Conservation (phyloP, 2,329 filamentous ascomycete genomes). For the Aureobasidium vineae region DNA sequence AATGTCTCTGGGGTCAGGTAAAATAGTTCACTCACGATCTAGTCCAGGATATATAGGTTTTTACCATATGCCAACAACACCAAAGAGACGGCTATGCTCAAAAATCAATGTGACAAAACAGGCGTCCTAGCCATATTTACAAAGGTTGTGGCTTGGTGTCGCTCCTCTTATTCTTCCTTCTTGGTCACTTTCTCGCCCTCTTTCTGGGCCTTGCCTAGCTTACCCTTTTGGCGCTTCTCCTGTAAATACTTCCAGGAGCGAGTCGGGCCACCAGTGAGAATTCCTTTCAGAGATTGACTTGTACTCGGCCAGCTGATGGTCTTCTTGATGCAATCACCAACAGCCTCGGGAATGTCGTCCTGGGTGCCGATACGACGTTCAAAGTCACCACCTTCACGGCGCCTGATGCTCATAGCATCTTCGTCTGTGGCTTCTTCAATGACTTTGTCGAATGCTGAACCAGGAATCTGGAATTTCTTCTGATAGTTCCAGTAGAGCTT, state of each 20-base stretch:
- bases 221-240: slow-evolving; percentile 65
- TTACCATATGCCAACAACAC: not conserved
- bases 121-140: not conserved
- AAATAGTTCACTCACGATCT: not conserved
- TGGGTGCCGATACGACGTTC: slow-evolving; percentile 81
- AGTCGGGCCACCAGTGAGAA: slow-evolving; percentile 71
- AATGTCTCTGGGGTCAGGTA: too few relatives aligned
- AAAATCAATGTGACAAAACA: not conserved
- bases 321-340: slow-evolving; percentile 74
- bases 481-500: slow-evolving; percentile 96
- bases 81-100: slow-evolving; percentile 2
- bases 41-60: not conserved
- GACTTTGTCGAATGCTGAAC: slow-evolving; percentile 79
- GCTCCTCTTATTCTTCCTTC: slow-evolving; percentile 7
- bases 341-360: slow-evolving; percentile 64
- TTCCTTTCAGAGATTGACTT: slow-evolving; percentile 79
- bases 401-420: slow-evolving; percentile 63
- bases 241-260: slow-evolving; percentile 71
- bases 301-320: slow-evolving; percentile 93
- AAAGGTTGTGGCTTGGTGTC: not conserved
- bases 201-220: slow-evolving; percentile 29
- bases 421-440: slow-evolving; percentile 73
- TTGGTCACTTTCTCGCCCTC: slow-evolving; percentile 23
- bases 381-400: slow-evolving; percentile 76
- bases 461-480: slow-evolving; percentile 81